Evolutionary conservation across 2,329 filamentous ascomycete species (phyloP), one percentile per base, ranked within the genome.

Genomic region (Paramyrothecium roridum): DNA sequence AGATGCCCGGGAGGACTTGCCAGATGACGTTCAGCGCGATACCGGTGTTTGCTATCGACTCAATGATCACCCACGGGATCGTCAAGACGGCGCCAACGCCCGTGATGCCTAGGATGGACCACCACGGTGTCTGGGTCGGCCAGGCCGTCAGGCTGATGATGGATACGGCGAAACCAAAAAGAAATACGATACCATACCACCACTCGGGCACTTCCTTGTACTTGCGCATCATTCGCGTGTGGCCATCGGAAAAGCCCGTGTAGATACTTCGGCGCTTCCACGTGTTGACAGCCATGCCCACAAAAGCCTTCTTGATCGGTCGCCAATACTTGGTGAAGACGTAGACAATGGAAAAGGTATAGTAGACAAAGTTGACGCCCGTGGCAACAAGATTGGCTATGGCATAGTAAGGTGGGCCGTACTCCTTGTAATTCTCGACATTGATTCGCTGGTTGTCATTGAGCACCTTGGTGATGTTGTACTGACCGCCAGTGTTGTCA

Each of bases 181-280:
- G 22, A 48, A 58, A 58, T 12, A 58, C 46, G 51, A 26, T 40
- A n/a, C 49, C 49, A 23, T 70, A 72, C 70, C 78, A 80, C 77
- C 77, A 80, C 54, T 79, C 77, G 0, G 78, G 77, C 1, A 80
- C 76, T 49, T 80, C 78, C 0, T 67, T 64, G 56, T 79, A 80
- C 2, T 64, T 67, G 4, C 67, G 60, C 76, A 80, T 79, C 2
- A 76, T 63, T 0, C 73, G 65, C 2, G 65, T 75, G 43, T 79
- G 74, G 1, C 76, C 61, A 56, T 80, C 76, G 52, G 72, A 73
- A 16, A 74, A 71, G 3, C 68, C 71, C 2, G 72, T 73, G 54
- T 76, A 77, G 56, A 76, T 76, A 8, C 70, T 70, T 13, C 65
- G 69, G 21, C 51, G 46, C 17, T 52, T 56, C 3, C 55, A 55